phyloP scores from a whole-genome alignment of 1,139 yeast species.

The Magnusiomyces tetraspermus region DNA sequence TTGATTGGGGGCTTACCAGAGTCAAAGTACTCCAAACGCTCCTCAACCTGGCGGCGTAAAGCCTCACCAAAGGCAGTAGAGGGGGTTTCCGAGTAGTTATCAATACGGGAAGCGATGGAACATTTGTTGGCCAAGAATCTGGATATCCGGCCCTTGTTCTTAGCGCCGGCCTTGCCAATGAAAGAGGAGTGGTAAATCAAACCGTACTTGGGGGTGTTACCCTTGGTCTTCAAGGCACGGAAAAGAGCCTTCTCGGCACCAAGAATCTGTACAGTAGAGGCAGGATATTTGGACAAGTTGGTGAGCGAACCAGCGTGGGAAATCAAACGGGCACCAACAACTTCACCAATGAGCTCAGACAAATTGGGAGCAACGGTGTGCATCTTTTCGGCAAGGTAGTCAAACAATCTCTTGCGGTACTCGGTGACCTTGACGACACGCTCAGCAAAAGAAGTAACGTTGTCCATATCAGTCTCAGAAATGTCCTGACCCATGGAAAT shows the following conservation, averaged over 20 bases:
- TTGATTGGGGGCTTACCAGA: conserved; percentile 96
- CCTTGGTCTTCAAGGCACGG: conserved; percentile 97
- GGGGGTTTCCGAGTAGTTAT: conserved; percentile 59
- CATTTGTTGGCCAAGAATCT: conserved; percentile 98
- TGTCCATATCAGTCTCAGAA: conserved; percentile 75
- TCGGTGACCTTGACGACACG: conserved; percentile 92
- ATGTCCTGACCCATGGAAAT: conserved; percentile 98
- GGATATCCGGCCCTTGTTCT: conserved; percentile 98
- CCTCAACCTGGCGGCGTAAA: conserved; percentile 94
- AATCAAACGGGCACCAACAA: conserved; percentile 95
- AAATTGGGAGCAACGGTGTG: conserved; percentile 97
- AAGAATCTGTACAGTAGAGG: conserved; percentile 94
- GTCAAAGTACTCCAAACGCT: conserved; percentile 90
- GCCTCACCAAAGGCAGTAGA: conserved; percentile 76
- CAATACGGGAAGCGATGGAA: conserved; percentile 97
- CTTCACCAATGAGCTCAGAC: conserved; percentile 91
- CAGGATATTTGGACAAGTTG: conserved; percentile 94
- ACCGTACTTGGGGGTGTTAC: conserved; percentile 97
- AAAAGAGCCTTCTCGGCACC: conserved; percentile 99
- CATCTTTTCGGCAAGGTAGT: conserved; percentile 88
- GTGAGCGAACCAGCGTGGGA: conserved; percentile 96
- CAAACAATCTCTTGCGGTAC: conserved; percentile 85
- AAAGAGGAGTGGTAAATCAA: conserved; percentile 93
- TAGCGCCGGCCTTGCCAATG: conserved; percentile 92
- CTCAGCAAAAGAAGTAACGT: conserved; percentile 81